Percentiles rank a stretch among this genome's conserved stretches.
phyloP scores from a whole-genome alignment of 2,329 filamentous ascomycete genomes.

The Fusarium torreyae region DNA sequence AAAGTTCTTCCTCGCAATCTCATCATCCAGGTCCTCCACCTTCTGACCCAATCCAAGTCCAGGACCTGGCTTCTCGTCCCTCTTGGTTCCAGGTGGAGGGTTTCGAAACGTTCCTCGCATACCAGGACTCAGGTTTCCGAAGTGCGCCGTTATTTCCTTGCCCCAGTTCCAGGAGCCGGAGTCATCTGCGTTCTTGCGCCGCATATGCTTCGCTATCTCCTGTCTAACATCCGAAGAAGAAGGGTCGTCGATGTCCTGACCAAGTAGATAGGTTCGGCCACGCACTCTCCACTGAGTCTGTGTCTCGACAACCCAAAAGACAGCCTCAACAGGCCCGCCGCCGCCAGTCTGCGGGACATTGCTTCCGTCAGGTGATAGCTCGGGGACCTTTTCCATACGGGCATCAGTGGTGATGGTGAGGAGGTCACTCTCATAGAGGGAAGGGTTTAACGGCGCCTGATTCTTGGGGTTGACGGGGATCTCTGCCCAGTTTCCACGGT shows the following conservation, averaged over 20 bases:
- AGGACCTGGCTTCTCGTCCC: constrained; percentile 64
- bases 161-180: constrained; percentile 79
- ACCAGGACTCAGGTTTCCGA: constrained; percentile 86
- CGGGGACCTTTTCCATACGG: constrained; percentile 85
- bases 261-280: constrained; percentile 83
- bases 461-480: constrained; percentile 82
- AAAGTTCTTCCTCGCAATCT: constrained; percentile 81
- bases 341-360: constrained; percentile 64
- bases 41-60: constrained; percentile 70
- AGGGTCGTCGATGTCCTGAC: constrained; percentile 72
- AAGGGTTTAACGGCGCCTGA: constrained; percentile 78
- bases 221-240: constrained; percentile 67
- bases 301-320: constrained; percentile 82
- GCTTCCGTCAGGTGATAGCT: constrained; percentile 70
- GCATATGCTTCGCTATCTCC: constrained; percentile 75
- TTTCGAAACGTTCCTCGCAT: constrained; percentile 86
- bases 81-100: constrained; percentile 75
- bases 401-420: constrained; percentile 89
- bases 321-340: constrained; percentile 82
- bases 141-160: constrained; percentile 86
- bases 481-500: constrained; percentile 85
- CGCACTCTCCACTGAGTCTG: constrained; percentile 88
- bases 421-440: constrained; percentile 80
- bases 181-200: constrained; percentile 53
- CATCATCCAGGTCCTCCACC: constrained; percentile 79